Conservation (phyloP, 306 rosid species). For the Corylus americana region DNA sequence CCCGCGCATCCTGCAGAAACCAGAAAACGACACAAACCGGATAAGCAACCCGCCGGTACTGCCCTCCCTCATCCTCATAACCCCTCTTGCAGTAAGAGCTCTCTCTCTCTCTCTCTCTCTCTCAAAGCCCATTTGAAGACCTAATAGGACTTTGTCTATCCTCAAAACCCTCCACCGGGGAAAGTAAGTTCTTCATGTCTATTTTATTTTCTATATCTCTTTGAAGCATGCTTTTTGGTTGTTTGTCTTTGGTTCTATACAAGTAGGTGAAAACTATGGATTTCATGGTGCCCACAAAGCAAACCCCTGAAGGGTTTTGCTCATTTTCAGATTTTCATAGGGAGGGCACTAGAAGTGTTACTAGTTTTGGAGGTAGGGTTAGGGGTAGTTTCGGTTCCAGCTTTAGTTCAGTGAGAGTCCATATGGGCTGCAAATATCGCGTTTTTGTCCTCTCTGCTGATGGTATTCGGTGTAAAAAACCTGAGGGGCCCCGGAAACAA, state of each 20-base stretch:
- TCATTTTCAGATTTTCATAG: slow-evolving; percentile 43
- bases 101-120: neutral
- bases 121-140: neutral
- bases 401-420: slow-evolving; percentile 19
- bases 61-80: slow-evolving; percentile 6
- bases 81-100: slow-evolving; percentile 19
- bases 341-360: slow-evolving; percentile 12
- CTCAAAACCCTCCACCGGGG: neutral
- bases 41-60: slow-evolving; percentile 34
- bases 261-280: slow-evolving; percentile 39
- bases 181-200: neutral
- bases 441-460: slow-evolving; percentile 31
- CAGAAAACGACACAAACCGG: slow-evolving; percentile 22
- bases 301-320: slow-evolving; percentile 47
- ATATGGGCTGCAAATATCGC: slow-evolving; percentile 37
- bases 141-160: neutral
- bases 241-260: slow-evolving; percentile 16
- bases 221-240: slow-evolving; percentile 18
- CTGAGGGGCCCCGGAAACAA: slow-evolving; percentile 22
- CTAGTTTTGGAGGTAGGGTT: slow-evolving; percentile 32
- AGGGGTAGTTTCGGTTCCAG: slow-evolving; percentile 23
- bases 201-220: neutral
- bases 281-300: slow-evolving; percentile 35
- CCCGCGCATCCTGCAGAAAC: neutral
- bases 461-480: slow-evolving; percentile 24